Percentiles rank a stretch among this genome's conserved stretches.
Conservation (phyloP, 2,329 filamentous ascomycete genomes). For the Ceratocystis variospora region DNA sequence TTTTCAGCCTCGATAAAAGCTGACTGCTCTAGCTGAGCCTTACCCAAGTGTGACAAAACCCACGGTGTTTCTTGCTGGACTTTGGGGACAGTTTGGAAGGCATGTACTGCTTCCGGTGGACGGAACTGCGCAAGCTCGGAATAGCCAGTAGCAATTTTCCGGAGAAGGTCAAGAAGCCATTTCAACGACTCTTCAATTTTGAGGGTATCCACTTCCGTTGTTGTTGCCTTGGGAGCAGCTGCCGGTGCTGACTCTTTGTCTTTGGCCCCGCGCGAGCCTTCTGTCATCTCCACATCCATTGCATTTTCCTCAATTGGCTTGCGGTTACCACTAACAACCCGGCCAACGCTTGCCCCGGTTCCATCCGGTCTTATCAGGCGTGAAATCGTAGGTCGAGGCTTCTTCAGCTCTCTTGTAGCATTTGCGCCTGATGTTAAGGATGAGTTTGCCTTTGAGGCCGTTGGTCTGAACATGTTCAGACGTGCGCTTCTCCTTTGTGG, state of each 20-base stretch:
- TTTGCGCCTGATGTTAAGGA: conserved; percentile 20
- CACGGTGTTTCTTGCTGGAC: conserved; percentile 80
- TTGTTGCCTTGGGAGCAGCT: conserved; percentile 25
- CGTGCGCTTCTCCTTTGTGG: conserved; percentile 58
- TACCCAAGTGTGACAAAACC: conserved; percentile 81
- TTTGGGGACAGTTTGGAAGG: conserved; percentile 56
- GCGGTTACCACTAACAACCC: conserved; percentile 80
- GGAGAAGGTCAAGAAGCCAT: conserved; percentile 66
- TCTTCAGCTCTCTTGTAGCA: conserved; percentile 59
- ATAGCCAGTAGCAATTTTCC: conserved; percentile 69
- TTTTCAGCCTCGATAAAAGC: conserved; percentile 77
- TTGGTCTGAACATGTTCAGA: conserved; percentile 54
- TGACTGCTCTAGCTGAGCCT: conserved; percentile 81
- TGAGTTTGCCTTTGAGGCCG: conserved; percentile 49
- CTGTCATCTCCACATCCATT: conserved; percentile 57
- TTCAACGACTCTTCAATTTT: conserved; percentile 64
- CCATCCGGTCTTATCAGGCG: conserved; percentile 51
- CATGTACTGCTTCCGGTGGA: conserved; percentile 60
- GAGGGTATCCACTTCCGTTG: conserved; percentile 38
- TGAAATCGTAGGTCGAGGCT: conserved; percentile 60
- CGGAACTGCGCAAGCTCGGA: conserved; percentile 65
- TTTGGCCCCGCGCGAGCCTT: conserved; percentile 31
- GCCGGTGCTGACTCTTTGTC: conserved; percentile 11
- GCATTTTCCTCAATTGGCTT: conserved; percentile 56
- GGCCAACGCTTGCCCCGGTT: conserved; percentile 58